Evolutionary conservation across 1,284 basidiomycete genomes (phyloP), one percentile per base, ranked within the genome.

Genomic region (Cystobasidium pallidum): DNA sequence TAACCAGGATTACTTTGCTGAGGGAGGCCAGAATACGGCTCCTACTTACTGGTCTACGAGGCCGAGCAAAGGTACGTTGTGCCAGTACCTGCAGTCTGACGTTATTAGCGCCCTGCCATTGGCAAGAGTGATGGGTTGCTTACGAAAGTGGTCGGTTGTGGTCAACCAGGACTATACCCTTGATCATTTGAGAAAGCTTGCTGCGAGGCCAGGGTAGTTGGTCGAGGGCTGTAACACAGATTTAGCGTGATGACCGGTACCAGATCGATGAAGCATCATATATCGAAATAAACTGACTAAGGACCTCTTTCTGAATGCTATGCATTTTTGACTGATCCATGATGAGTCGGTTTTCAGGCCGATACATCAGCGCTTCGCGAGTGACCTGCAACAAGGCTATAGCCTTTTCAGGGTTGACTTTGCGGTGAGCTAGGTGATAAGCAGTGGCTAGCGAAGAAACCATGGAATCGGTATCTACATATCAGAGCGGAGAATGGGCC

Each of bases 281-380:
- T n/a, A n/a, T n/a, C n/a, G n/a, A n/a, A n/a, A n/a, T n/a, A n/a
- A 39, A 59, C 66, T 28, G 21, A 68, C 66, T 79, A n/a, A 80
- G 67, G 34, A 80, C 58, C 65, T 79, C 79, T 15, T 76, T 73
- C 57, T 80, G 78, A 15, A 78, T 78, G 0, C 75, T 75, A 21
- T 66, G 68, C 78, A 80, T 77, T 52, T 76, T 77, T 19, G 75
- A 67, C 51, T 76, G 75, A 39, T 75, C 71, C 32, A 79, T 66
- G 2, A 78, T 77, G 26, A 79, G 74, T 64, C 77, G 75, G 75
- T 80, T 80, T 74, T 80, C 79, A 3, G 78, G 78, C 28, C 79
- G 75, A 32, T 79, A 68, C 17, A 77, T 76, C 21, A 80, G 67
- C 11, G 78, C 78, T 34, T 78, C 77, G 13, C 72, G 45, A 13